These are phyloP conservation scores for Fusarium austroafricanum DNA, from an alignment of 2,329 filamentous ascomycete species.

Conservation along the genomic window DNA sequence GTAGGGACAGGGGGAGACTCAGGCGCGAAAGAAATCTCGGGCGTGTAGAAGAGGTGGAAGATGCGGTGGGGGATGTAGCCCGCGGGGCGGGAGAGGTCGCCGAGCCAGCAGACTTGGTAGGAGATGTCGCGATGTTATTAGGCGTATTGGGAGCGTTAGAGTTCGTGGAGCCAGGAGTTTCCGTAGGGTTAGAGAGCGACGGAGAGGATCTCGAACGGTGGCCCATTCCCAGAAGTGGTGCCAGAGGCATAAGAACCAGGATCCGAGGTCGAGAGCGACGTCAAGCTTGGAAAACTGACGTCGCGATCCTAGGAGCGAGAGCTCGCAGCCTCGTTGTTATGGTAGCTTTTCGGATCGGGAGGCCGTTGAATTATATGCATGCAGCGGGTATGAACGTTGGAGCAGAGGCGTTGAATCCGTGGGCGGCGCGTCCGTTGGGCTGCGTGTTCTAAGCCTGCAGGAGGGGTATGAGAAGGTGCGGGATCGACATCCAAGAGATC, in stretches of 20 bases:
- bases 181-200: slow-evolving; percentile 55
- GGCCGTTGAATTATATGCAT: slow-evolving; percentile 29
- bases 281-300: slow-evolving; percentile 35
- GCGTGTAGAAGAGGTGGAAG: slow-evolving; percentile 44
- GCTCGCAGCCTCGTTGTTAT: slow-evolving; percentile 25
- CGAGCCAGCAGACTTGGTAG: slow-evolving; percentile 52
- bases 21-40: slow-evolving; percentile 64
- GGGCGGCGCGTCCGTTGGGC: slow-evolving; percentile 30
- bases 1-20: slow-evolving; percentile 61
- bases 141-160: slow-evolving; percentile 55
- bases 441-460: slow-evolving; percentile 30
- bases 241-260: slow-evolving; percentile 44
- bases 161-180: slow-evolving; percentile 49
- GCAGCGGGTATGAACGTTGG: slow-evolving; percentile 25
- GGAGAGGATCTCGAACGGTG: slow-evolving; percentile 45
- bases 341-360: slow-evolving; percentile 20
- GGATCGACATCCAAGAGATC: slow-evolving; percentile 26
- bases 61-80: slow-evolving; percentile 40
- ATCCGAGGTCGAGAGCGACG: slow-evolving; percentile 42
- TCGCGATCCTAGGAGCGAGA: slow-evolving; percentile 34
- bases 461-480: slow-evolving; percentile 24
- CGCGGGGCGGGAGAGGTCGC: slow-evolving; percentile 45
- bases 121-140: slow-evolving; percentile 52
- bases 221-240: slow-evolving; percentile 47
- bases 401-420: slow-evolving; percentile 25